phyloP scores from a whole-genome alignment of 805 yeast genomes.

The Candida palmyrensis region DNA sequence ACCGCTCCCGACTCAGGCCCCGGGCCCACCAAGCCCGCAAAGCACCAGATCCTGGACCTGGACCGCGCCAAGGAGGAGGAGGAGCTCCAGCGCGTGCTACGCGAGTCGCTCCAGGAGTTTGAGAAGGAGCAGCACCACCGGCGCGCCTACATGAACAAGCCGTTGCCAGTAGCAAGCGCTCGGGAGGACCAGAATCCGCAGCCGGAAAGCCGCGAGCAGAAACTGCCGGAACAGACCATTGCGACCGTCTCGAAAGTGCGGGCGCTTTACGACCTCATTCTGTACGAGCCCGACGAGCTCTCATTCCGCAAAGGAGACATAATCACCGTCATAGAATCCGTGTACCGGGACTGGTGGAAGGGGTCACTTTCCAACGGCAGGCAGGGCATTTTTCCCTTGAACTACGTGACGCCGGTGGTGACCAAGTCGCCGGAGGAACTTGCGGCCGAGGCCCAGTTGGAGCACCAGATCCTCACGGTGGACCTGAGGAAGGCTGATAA shows the following conservation, averaged over 20 bases:
- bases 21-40: slow-evolving; percentile 56
- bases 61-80: slow-evolving; percentile 65
- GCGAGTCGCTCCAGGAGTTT: slow-evolving; percentile 64
- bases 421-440: slow-evolving; percentile 62
- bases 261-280: slow-evolving; percentile 77
- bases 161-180: too few relatives aligned
- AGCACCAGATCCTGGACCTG: slow-evolving; percentile 40
- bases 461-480: slow-evolving; percentile 48
- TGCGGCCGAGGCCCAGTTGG: slow-evolving; percentile 43
- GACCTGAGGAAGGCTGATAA: slow-evolving; percentile 59
- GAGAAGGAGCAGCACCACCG: slow-evolving; percentile 33
- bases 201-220: slow-evolving; percentile 10
- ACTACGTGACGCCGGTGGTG: slow-evolving; percentile 78
- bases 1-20: slow-evolving; percentile 5
- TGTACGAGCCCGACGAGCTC: slow-evolving; percentile 81
- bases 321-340: slow-evolving; percentile 80
- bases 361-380: slow-evolving; percentile 74
- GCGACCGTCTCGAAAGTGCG: slow-evolving; percentile 60
- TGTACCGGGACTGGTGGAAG: slow-evolving; percentile 93
- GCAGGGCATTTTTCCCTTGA: slow-evolving; percentile 86
- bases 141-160: slow-evolving; percentile 23
- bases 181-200: slow-evolving; percentile 11
- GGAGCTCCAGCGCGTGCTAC: slow-evolving; percentile 71
- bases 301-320: slow-evolving; percentile 85
- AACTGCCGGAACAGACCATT: slow-evolving; percentile 22